phyloP scores from a whole-genome alignment of 352 stramenopile genomes.

The Ophiocytium majus region DNA sequence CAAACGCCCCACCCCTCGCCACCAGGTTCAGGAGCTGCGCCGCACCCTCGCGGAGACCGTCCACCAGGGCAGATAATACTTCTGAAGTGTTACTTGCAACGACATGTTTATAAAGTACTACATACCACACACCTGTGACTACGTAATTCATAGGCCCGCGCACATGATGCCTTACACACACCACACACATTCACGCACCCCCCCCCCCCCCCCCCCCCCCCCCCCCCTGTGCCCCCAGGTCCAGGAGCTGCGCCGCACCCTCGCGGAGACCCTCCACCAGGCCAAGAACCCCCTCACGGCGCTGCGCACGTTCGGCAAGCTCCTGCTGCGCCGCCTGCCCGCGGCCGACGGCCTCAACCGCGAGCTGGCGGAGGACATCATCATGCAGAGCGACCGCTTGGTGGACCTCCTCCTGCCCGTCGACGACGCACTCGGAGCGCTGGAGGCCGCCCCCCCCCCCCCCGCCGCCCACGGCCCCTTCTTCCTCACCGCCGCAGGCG shows the following conservation, averaged over 20 bases:
- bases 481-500: too few relatives aligned
- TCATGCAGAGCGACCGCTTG: slow-evolving; percentile 52
- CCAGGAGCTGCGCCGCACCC: slow-evolving; percentile 33
- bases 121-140: too few relatives aligned
- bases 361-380: slow-evolving; percentile 54
- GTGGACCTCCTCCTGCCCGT: slow-evolving; percentile 55
- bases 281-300: slow-evolving; percentile 56
- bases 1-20: too few relatives aligned
- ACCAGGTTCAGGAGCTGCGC: slow-evolving; percentile 48
- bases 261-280: slow-evolving; percentile 52
- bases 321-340: slow-evolving; percentile 49
- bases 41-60: slow-evolving; percentile 42
- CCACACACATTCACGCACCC: too few relatives aligned
- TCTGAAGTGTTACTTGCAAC: too few relatives aligned
- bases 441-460: slow-evolving; percentile 22
- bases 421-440: slow-evolving; percentile 34
- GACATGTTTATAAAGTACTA: too few relatives aligned
- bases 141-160: too few relatives aligned
- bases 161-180: too few relatives aligned
- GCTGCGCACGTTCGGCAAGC: slow-evolving; percentile 55
- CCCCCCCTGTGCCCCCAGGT: too few relatives aligned
- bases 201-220: too few relatives aligned
- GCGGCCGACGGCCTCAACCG: slow-evolving; percentile 44
- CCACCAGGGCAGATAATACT: slow-evolving; percentile 53
- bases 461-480: neutral